These are phyloP conservation scores for Beauveria caledonica DNA, from an alignment of 2,329 filamentous ascomycete species.

Conservation along the genomic window DNA sequence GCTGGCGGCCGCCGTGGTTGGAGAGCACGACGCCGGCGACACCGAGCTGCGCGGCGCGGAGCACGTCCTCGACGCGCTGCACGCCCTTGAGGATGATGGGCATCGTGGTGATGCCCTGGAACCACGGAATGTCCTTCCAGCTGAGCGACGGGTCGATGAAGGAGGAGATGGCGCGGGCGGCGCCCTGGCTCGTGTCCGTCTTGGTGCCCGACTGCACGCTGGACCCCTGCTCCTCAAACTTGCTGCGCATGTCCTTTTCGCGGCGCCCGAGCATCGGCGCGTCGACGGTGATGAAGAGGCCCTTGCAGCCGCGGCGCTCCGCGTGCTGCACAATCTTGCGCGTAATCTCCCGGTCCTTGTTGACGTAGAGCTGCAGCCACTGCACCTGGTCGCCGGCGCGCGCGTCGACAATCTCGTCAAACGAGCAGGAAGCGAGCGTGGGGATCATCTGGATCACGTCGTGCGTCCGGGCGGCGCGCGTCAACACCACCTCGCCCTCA, in stretches of 20 bases:
- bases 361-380: slow-evolving; percentile 96
- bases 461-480: slow-evolving; percentile 74
- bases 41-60: slow-evolving; percentile 73
- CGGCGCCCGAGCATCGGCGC: slow-evolving; percentile 89
- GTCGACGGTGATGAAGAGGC: slow-evolving; percentile 96
- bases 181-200: slow-evolving; percentile 84
- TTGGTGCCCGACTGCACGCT: slow-evolving; percentile 69
- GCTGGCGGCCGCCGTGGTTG: slow-evolving; percentile 91
- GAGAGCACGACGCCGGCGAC: slow-evolving; percentile 87
- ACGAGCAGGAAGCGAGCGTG: slow-evolving; percentile 90
- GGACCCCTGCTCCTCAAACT: slow-evolving; percentile 77
- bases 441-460: slow-evolving; percentile 97
- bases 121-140: slow-evolving; percentile 95
- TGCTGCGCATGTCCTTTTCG: slow-evolving; percentile 96
- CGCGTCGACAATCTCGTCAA: slow-evolving; percentile 94
- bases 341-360: slow-evolving; percentile 89
- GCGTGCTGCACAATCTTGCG: slow-evolving; percentile 85
- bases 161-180: slow-evolving; percentile 85
- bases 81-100: slow-evolving; percentile 95
- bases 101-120: slow-evolving; percentile 82
- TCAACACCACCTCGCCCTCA: slow-evolving; percentile 89
- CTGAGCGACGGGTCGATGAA: slow-evolving; percentile 94
- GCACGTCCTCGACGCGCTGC: slow-evolving; percentile 89
- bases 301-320: slow-evolving; percentile 85
- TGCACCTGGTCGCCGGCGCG: slow-evolving; percentile 71